Base-by-base conservation (phyloP, 2,329 filamentous ascomycete species). In the Moelleriella libera region DNA sequence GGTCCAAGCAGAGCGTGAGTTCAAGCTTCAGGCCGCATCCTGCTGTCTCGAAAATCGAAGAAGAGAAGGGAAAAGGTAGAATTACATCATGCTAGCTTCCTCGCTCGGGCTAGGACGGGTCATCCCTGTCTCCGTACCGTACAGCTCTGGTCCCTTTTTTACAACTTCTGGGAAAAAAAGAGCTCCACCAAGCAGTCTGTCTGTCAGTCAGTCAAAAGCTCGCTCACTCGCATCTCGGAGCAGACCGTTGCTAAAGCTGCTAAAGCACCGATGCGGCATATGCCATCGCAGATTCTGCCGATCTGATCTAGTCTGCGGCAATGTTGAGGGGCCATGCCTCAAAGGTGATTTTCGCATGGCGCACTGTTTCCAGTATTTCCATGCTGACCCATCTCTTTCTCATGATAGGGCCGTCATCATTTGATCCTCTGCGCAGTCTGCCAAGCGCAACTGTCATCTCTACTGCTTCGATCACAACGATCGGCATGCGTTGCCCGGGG, bases 321-420 rank as follows among this genome's bases (percentile, higher is more conserved):
- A 72, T 72, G 69, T 65, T 72, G 51, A 67, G 67, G 61, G 62
- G 63, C 54, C 63, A 63, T 52, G 50, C 60, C 55, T 65, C 61
- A 56, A 63, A 64, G 63, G 69, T 69, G 28, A 43, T 43, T 43
- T 14, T 1, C 40, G 9, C 11, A 37, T 5, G 34, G 34, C 34
- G 34, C 34, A 8, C 34, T 8, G 8, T 37, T 37, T 37, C 34
- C 34, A 21, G 3, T 21, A 21, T 21, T 21, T 21, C 34, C 34
- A 9, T 37, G 34, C 34, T 37, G 4, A 37, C 34, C 8, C 34
- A 37, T 4, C 21, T 34, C 21, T n/a, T 42, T 43, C 46, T 41
- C 6, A 48, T 21, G 46, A 32, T 5, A 68, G 66, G 59, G 61
- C 55, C 63, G 58, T 50, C 56, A 58, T 53, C 60, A 61, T 57